Conservation (phyloP, 129 eudicot species). For the Lonicera japonica region DNA sequence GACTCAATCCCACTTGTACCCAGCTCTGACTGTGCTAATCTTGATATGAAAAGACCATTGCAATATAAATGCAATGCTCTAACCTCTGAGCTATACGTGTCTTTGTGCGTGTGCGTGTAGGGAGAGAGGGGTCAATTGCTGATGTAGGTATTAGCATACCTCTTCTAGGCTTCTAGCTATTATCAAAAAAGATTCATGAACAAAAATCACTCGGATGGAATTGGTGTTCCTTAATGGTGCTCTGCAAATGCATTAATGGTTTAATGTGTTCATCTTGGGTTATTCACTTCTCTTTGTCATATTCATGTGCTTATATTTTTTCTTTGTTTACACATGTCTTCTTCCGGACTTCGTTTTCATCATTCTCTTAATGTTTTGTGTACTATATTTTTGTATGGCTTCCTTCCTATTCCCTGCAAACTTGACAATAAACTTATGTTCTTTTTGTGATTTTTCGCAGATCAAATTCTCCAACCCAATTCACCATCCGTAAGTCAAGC, state of each 20-base stretch:
- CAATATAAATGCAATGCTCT: neutral
- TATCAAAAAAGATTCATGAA: neutral
- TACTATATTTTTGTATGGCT: no score
- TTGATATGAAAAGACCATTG: neutral
- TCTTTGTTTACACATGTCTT: neutral
- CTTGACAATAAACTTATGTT: neutral
- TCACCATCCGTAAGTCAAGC: conserved; percentile 79
- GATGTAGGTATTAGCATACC: neutral
- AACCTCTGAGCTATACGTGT: neutral
- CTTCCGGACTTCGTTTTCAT: no score
- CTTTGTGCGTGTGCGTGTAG: neutral
- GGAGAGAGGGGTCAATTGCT: no score
- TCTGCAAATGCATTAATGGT: no score
- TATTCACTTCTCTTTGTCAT: neutral
- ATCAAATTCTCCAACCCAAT: conserved; percentile 40
- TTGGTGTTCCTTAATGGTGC: no score
- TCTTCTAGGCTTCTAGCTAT: neutral
- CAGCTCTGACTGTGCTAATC: neutral
- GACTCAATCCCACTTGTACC: neutral
- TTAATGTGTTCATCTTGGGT: neutral
- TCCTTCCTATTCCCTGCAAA: no score
- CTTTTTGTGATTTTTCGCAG: conserved; percentile 27
- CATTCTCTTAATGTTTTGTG: no score
- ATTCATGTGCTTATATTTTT: neutral
- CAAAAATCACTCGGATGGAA: no score